phyloP scores from a whole-genome alignment of 1,284 basidiomycete species.

The Taiwanofungus camphoratus region DNA sequence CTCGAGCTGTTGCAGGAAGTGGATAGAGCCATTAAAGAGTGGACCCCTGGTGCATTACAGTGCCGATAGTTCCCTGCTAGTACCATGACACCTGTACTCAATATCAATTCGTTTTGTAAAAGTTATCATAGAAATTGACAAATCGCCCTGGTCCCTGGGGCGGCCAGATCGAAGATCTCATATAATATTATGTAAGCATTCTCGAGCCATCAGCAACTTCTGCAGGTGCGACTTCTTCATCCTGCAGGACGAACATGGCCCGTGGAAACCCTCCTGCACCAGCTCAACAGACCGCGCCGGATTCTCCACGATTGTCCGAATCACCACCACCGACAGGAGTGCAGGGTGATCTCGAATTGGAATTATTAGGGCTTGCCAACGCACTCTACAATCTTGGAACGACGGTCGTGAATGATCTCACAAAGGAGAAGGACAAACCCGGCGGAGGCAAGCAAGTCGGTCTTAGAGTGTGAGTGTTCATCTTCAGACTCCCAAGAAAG shows the following conservation, averaged over 20 bases:
- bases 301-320: conserved; percentile 66
- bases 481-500: conserved; percentile 4
- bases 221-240: too few relatives aligned
- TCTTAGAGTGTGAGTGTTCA: conserved; percentile 48
- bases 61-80: too few relatives aligned
- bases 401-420: conserved; percentile 71
- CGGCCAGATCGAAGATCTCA: too few relatives aligned
- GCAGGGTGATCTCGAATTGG: conserved; percentile 72
- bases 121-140: too few relatives aligned
- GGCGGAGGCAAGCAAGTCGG: conserved; percentile 67
- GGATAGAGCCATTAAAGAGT: conserved; percentile 2
- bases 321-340: conserved; percentile 60
- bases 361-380: conserved; percentile 66
- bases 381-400: conserved; percentile 73
- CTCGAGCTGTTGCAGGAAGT: conserved; percentile 3
- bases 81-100: too few relatives aligned
- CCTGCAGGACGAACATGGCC: too few relatives aligned
- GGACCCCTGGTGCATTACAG: too few relatives aligned
- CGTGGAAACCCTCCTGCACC: background rate
- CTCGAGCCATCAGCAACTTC: too few relatives aligned
- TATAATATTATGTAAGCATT: too few relatives aligned
- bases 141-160: too few relatives aligned
- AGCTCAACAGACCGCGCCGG: conserved; percentile 39
- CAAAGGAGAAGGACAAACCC: conserved; percentile 66
- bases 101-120: too few relatives aligned